Evolutionary conservation across 352 stramenopile species (phyloP).

Genomic region (Pythium insidiosum): DNA sequence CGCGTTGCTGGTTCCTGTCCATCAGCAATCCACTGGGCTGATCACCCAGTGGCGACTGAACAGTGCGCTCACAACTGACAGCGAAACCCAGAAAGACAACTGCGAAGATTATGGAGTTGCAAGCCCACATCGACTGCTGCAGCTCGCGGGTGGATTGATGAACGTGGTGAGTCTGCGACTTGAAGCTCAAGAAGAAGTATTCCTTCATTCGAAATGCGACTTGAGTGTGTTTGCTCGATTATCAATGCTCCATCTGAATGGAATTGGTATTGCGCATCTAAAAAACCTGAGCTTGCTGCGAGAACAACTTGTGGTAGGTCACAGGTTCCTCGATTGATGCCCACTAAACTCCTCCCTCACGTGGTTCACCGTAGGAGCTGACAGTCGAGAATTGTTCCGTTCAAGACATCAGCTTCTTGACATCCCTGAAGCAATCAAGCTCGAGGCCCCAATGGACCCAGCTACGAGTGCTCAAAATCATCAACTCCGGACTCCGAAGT

Average conservation of each 20-base stretch:
- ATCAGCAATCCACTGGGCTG: neutral
- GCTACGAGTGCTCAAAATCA: too few species aligned
- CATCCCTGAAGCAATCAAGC: too few species aligned
- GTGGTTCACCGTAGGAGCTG: too few species aligned
- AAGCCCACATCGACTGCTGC: slow-evolving; percentile 7
- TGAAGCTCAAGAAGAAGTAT: too few species aligned
- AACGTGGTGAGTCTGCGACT: slow-evolving; percentile 5
- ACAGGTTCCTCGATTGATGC: neutral
- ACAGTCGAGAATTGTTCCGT: too few species aligned
- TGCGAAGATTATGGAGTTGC: neutral
- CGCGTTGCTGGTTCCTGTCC: slow-evolving; percentile 4
- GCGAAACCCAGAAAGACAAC: neutral
- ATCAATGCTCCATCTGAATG: neutral
- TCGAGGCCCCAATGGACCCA: too few species aligned
- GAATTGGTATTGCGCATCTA: neutral
- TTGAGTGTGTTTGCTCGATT: slow-evolving; percentile 4
- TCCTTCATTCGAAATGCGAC: slow-evolving; percentile 6
- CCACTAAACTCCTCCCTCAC: too few species aligned
- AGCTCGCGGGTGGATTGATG: slow-evolving; percentile 4
- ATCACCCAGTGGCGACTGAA: slow-evolving; percentile 10
- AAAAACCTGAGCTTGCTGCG: neutral
- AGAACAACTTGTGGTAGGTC: neutral
- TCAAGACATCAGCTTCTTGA: too few species aligned
- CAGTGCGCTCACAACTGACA: neutral
- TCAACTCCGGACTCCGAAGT: too few species aligned